Evolutionary conservation across 192 early-diverging fungal species (phyloP).

Genomic region (Coemansia sp.): DNA sequence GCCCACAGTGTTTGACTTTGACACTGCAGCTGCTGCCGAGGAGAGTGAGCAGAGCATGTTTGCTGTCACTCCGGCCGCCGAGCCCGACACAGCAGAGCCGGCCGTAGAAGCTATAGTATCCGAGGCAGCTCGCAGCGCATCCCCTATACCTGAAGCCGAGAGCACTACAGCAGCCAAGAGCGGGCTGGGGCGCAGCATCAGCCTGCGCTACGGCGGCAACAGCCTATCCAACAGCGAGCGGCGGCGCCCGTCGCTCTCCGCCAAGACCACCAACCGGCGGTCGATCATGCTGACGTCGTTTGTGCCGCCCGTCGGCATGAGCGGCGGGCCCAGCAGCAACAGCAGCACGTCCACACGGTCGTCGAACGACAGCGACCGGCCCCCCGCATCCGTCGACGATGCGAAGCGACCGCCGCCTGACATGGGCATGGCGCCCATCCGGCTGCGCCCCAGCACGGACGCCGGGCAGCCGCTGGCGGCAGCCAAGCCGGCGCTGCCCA

Average conservation of each 20-base stretch:
- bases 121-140: too few species aligned
- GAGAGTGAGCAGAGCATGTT: not conserved
- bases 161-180: too few species aligned
- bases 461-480: not conserved
- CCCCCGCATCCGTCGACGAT: not conserved
- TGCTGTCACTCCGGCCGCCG: not conserved
- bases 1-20: not conserved
- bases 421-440: constrained; percentile 25
- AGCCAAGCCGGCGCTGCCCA: constrained; percentile 34
- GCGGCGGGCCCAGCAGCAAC: constrained; percentile 24
- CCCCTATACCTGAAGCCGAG: too few species aligned
- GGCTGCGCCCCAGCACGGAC: constrained; percentile 44
- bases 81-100: not conserved
- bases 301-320: constrained; percentile 40
- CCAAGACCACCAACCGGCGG: constrained; percentile 26
- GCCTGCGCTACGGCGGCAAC: constrained; percentile 24
- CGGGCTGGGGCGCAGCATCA: constrained; percentile 36
- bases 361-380: constrained; percentile 28
- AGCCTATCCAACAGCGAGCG: constrained; percentile 18
- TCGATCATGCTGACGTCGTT: constrained; percentile 53
- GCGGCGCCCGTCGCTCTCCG: constrained; percentile 31
- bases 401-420: constrained; percentile 6
- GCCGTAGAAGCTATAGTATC: not conserved
- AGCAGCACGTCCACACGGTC: constrained; percentile 30
- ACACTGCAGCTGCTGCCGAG: not conserved